phyloP scores from a whole-genome alignment of 208 protist species.

The Wallacemonas sp. region DNA sequence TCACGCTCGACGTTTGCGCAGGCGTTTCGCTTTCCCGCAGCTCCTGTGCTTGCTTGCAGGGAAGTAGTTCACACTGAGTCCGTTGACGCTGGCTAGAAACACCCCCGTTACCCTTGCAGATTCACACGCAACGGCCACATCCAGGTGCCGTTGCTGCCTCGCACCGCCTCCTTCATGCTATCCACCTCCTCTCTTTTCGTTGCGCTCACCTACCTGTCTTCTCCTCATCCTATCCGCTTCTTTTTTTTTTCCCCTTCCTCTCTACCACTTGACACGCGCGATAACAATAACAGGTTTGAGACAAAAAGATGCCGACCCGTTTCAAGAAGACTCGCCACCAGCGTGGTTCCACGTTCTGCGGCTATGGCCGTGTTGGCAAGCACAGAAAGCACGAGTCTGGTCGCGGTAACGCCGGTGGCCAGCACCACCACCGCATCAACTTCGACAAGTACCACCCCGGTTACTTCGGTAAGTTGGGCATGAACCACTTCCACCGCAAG shows the following conservation, averaged over 20 bases:
- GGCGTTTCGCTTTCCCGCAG: too few species aligned
- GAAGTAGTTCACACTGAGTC: too few species aligned
- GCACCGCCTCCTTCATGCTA: conserved; percentile 3
- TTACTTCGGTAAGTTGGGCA: conserved; percentile 99
- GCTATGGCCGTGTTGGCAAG: conserved; percentile 97
- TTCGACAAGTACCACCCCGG: conserved; percentile 99
- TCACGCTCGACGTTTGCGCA: too few species aligned
- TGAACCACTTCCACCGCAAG: conserved; percentile 97
- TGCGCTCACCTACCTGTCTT: too few species aligned
- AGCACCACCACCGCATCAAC: conserved; percentile 99
- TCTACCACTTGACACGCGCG: neutral
- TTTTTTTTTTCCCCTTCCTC: neutral
- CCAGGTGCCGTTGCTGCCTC: too few species aligned
- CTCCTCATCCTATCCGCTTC: neutral
- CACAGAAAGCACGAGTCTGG: conserved; percentile 99
- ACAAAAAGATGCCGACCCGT: conserved; percentile 85
- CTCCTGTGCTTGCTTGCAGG: too few species aligned
- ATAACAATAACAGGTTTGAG: conserved; percentile 6
- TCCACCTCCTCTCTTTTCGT: too few species aligned
- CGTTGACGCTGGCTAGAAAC: too few species aligned
- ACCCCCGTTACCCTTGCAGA: too few species aligned
- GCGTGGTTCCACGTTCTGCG: conserved; percentile 90
- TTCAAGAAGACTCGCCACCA: conserved; percentile 93
- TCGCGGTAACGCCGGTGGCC: conserved; percentile 99
- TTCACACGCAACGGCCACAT: too few species aligned